Evolutionary conservation across 495 filamentous ascomycete species (phyloP), one percentile per base, ranked within the genome.

Genomic region (Ascobolus immersus): DNA sequence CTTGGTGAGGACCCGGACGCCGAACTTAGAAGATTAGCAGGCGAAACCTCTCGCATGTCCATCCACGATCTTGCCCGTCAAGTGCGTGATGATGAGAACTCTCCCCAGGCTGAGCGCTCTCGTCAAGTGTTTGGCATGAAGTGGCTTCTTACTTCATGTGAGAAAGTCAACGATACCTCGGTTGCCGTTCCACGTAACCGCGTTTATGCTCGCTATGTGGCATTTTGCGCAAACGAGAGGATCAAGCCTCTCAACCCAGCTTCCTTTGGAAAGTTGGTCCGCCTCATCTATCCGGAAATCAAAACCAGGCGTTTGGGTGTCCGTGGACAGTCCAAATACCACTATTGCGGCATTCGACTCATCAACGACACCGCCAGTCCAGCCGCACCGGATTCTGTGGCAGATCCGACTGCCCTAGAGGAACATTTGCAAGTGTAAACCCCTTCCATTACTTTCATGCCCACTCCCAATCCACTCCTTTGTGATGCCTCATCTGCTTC

Each of bases 81-180:
- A 28, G 66, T 75, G n/a, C 56, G 65, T 39, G 70, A 72, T 34
- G 68, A 77, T 40, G 61, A 73, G 48, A 72, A 71, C 22, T 39
- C 41, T 11, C 75, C 78, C 10, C 79, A 80, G 49, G 77, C 84
- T 5, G 86, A 96, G 51, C 75, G 89, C 50, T 77, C 81, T 26
- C 82, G 91, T 39, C 86, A 96, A 57, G 71, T 96, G 17, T 93
- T 93, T 51, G 86, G 86, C 10, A 90, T 96, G 77, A 69, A 90
- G 37, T 96, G 86, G 86, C 93, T 67, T 41, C 62, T 50, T 21
- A 37, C 8, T 31, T n/a, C 17, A 25, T 93, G 86, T 50, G 64
- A 68, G 32, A 74, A 67, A 77, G 69, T 50, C 69, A 69, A 21
- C 79, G 47, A 50, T 32, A 40, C 46, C 15, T 49, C 46, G 12